Evolutionary conservation across 495 filamentous ascomycete species (phyloP), one percentile per base, ranked within the genome.

Genomic region (Hypoxylon fragiforme): DNA sequence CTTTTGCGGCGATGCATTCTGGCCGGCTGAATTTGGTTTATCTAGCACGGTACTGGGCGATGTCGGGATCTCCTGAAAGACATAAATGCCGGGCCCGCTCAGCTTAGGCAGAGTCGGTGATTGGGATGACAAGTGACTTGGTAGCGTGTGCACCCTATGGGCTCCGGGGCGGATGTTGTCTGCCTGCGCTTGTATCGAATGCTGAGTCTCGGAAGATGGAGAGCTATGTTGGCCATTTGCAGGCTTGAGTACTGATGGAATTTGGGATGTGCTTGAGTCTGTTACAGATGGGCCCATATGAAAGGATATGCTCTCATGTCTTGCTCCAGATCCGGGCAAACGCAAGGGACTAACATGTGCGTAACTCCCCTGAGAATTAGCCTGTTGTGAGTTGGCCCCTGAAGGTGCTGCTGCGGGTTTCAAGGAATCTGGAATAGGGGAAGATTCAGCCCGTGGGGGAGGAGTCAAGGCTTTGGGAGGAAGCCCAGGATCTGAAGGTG

Each of bases 171-270:
- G 53, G 7, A 18, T 34, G 11, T 47, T 40, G 13, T 52, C 9
- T 15, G 7, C 7, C 19, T 40, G 35, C 13, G n/a, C 26, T n/a
- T 55, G 42, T 32, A 11, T 12, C 1, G 41, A 21, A 0, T 2
- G 13, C 9, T 61, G 44, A 16, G n/a, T 7, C 16, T 9, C 48
- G 35, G 34, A 20, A 35, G 34, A 11, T 24, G 16, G 32, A 30
- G 15, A 26, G 24, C 32, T 52, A 19, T 54, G 31, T 28, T 48
- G 67, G 7, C 58, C 62, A 15, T 63, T 59, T 13, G 70, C 67
- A 20, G 75, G 75, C 35, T 68, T 65, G 7, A 76, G 69, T 12
- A 67, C 60, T 1, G 69, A 69, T 8, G 71, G 69, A 6, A 67
- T 30, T 22, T 67, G 50, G 14, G 61, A 22, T 20, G 64, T 41